Evolutionary conservation across 2,329 filamentous ascomycete genomes (phyloP), one percentile per base, ranked within the genome.

Genomic region (Sporothrix curviconia): DNA sequence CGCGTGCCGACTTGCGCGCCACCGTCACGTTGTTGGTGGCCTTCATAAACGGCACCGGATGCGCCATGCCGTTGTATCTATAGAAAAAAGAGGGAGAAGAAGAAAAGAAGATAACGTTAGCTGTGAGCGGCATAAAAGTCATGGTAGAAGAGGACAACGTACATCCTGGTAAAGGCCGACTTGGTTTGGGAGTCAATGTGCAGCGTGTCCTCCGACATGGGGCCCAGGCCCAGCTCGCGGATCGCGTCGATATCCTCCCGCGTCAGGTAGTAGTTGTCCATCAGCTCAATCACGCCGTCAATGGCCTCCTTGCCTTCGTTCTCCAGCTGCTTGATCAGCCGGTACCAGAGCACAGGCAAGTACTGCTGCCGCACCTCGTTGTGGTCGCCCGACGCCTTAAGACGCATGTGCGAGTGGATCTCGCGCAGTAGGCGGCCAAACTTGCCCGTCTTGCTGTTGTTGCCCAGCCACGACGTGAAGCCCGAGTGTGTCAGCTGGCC

Each of bases 191-290:
- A 78, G 58, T 96, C 90, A 54, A 97, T 86, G 60, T 85, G 87
- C 64, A 95, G 79, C 1, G 76, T 76, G 17, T 86, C 85, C 71
- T 92, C 84, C 61, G 86, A 80, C 79, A 95, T 92, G 1, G 85
- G 83, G 4, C 92, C 94, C 14, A 99, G 82, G 7, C 92, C 92
- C 24, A 99, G 81, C 73, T 99, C 94, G 69, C 91, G 79, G 65
- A 99, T 90, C 9, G 86, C 87, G 68, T 99, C 94, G 71, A 92
- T 95, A 69, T 99, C 94, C 24, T 99, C 94, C 61, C 88, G 87
- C 0, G 94, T 97, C 58, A 99, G 77, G 71, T 87, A 99, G 73
- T 99, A 99, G 68, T 87, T 91, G 68, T 99, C 94, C 94, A 99
- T 97, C 55, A 96, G 78, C 55, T 94, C 84, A 66, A 99, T 99